A percentile compares a stretch with the other conserved stretches of the same genome.
These are phyloP conservation scores for Nemania serpens DNA, from an alignment of 2,329 filamentous ascomycete genomes.

Conservation along the genomic window DNA sequence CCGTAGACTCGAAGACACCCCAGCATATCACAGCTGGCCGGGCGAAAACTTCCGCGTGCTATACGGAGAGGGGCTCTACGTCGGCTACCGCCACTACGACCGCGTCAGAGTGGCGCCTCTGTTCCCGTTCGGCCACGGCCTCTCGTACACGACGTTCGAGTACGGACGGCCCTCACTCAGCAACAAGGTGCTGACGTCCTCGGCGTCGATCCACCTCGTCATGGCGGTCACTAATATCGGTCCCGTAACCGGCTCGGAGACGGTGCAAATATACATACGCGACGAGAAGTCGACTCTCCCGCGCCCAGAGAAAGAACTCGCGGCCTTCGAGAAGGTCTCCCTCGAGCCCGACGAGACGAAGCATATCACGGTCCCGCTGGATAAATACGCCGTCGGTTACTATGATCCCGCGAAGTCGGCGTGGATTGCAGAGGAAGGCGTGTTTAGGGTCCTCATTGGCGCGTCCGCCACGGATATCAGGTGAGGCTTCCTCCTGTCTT, in stretches of 20 bases:
- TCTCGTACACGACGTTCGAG: slow-evolving; percentile 73
- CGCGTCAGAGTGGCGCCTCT: slow-evolving; percentile 61
- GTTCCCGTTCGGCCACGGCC: slow-evolving; percentile 75
- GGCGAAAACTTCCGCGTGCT: slow-evolving; percentile 70
- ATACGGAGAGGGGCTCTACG: slow-evolving; percentile 74
- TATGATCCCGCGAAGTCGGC: slow-evolving; percentile 62
- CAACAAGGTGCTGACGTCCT: slow-evolving; percentile 45
- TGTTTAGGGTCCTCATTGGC: slow-evolving; percentile 64
- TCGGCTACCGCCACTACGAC: slow-evolving; percentile 77
- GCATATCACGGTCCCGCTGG: slow-evolving; percentile 51
- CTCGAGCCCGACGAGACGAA: slow-evolving; percentile 61
- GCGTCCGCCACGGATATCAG: slow-evolving; percentile 67
- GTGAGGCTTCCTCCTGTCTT: slow-evolving; percentile 46
- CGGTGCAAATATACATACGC: slow-evolving; percentile 70
- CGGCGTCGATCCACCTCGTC: slow-evolving; percentile 50
- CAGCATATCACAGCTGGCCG: slow-evolving; percentile 74
- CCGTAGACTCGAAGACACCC: slow-evolving; percentile 65
- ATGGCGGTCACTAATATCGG: slow-evolving; percentile 62
- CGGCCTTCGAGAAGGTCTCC: slow-evolving; percentile 69
- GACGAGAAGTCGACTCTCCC: slow-evolving; percentile 66
- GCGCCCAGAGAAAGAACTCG: slow-evolving; percentile 71
- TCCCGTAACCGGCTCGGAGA: slow-evolving; percentile 60
- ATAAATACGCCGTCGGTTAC: slow-evolving; percentile 62
- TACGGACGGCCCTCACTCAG: slow-evolving; percentile 63
- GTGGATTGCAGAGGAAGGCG: slow-evolving; percentile 70